A percentile compares a stretch with the other conserved stretches of the same genome.
Evolutionary conservation across 1,284 basidiomycete species (phyloP).

Genomic region (Athelia sp.): DNA sequence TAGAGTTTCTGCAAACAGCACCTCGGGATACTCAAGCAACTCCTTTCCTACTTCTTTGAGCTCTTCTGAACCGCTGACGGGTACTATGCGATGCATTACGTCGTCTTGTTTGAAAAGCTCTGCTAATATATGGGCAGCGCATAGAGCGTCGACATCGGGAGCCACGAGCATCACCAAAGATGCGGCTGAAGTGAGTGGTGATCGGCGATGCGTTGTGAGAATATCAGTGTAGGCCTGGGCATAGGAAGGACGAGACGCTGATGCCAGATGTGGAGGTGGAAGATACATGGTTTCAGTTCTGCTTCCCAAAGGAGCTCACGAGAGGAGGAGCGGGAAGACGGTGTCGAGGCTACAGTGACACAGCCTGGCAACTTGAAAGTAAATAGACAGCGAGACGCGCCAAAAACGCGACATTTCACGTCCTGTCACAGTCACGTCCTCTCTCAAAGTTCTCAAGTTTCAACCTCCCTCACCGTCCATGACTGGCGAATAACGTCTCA

Average conservation of each 20-base stretch:
- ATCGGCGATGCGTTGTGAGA: slow-evolving; percentile 67
- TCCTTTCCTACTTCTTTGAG: slow-evolving; percentile 66
- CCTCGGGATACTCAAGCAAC: slow-evolving; percentile 66
- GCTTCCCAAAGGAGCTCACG: no score
- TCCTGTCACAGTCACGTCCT: background rate
- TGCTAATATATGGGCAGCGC: slow-evolving; percentile 87
- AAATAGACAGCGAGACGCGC: background rate
- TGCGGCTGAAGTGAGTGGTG: slow-evolving; percentile 70
- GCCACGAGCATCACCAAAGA: slow-evolving; percentile 84
- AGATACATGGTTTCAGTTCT: slow-evolving; percentile 36
- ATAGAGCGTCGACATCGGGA: slow-evolving; percentile 87
- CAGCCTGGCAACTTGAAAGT: slow-evolving; percentile 49
- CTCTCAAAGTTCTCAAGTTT: no score
- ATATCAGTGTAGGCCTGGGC: slow-evolving; percentile 79
- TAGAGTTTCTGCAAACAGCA: no score
- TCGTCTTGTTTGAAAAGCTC: slow-evolving; percentile 92
- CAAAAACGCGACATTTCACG: background rate
- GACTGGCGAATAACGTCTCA: no score
- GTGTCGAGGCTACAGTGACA: no score
- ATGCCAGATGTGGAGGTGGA: slow-evolving; percentile 61
- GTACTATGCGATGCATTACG: slow-evolving; percentile 85
- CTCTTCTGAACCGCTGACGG: slow-evolving; percentile 84
- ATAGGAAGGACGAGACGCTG: slow-evolving; percentile 59
- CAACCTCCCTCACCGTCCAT: no score
- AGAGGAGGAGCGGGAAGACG: no score